Conservation (phyloP, 2,329 filamentous ascomycete species). For the Alternaria ventricosa region DNA sequence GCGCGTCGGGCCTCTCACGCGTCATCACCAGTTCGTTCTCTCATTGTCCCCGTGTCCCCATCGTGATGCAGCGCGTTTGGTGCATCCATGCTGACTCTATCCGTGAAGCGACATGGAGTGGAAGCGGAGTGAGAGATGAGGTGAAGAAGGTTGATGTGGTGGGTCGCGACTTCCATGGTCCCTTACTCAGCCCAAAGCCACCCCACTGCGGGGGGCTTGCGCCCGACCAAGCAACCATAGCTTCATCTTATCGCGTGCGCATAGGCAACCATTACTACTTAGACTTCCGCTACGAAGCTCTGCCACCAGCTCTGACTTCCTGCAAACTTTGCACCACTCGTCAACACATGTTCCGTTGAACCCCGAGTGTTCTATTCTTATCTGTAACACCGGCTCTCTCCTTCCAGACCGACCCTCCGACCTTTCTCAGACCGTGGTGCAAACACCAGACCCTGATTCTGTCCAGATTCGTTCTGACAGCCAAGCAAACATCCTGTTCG, state of each 20-base stretch:
- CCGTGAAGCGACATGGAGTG: background rate
- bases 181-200: constrained; percentile 26
- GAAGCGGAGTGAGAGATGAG: background rate
- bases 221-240: constrained; percentile 26
- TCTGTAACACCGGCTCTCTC: constrained; percentile 31
- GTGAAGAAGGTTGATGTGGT: constrained; percentile 1
- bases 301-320: background rate
- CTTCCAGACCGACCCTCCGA: constrained; percentile 11
- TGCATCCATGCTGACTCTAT: constrained; percentile 2
- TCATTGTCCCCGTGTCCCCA: constrained; percentile 4
- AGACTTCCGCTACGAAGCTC: background rate
- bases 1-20: constrained; percentile 34
- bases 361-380: constrained; percentile 15
- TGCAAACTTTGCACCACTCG: background rate
- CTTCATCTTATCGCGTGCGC: constrained; percentile 21
- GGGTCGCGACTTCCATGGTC: constrained; percentile 20
- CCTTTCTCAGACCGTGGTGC: constrained; percentile 25
- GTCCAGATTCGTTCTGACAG: constrained; percentile 1
- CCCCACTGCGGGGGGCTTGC: constrained; percentile 29
- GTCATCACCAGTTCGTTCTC: constrained; percentile 14
- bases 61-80: constrained; percentile 5
- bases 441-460: constrained; percentile 12
- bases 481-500: constrained; percentile 12
- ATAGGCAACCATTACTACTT: background rate
- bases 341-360: background rate